Evolutionary conservation across 331 rosid species (phyloP), one percentile per base, ranked within the genome.

Genomic region (Rhamnella rubrinervis): DNA sequence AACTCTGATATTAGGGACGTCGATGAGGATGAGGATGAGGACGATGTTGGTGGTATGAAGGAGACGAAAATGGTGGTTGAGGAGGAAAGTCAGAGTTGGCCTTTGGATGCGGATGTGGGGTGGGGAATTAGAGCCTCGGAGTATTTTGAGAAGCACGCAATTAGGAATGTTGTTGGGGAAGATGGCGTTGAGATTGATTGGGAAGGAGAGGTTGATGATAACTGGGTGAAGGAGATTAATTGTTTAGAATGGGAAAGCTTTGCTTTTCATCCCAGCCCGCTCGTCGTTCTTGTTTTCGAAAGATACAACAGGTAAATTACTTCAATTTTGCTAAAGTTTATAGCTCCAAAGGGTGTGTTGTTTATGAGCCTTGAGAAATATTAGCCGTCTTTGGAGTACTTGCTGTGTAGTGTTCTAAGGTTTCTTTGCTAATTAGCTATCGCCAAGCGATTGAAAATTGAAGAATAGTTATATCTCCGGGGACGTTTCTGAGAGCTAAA

Each of bases 161-260:
- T 90, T 7, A 78, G 75, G 84, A 93, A 90, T 68, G 89, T 88
- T 50, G 85, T 82, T 26, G 96, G 87, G 8, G 90, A 90, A 64
- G 84, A 90, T 79, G 97, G 96, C 53, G 79, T 61, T 55, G 86
- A 86, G 79, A 86, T 93, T 70, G 97, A 90, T 60, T 93, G 97
- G 97, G 98, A 93, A 82, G 98, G 98, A 52, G 97, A 93, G 91
- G 61, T 79, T 65, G 98, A 90, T 19, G 97, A 90, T 75, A 86
- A 81, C 65, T 90, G 90, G 93, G 93, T 93, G 59, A 90, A 83
- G 80, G 98, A 93, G 86, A 93, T 90, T 67, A 93, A 93, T 69
- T 93, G 90, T 50, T 80, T 88, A 81, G 96, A 93, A 75, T 90
- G 98, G 97, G 98, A 93, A 77, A 86, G 85, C 80, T 85, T 85